phyloP scores from a whole-genome alignment of 441 rosid species.

The Jatropha multifida region DNA sequence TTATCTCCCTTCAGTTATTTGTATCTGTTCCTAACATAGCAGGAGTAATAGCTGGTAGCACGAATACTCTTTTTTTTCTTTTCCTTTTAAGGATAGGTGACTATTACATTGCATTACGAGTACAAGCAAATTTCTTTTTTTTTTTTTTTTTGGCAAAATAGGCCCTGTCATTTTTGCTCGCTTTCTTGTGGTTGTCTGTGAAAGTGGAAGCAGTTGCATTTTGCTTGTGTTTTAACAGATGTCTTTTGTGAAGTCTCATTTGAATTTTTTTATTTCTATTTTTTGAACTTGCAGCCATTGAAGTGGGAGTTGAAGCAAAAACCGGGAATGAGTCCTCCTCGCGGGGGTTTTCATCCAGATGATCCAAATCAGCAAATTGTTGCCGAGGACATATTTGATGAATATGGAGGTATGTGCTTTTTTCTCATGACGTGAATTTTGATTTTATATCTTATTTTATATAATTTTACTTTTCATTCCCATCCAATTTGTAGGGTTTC shows the following conservation, averaged over 20 bases:
- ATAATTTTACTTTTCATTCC: constrained; percentile 11
- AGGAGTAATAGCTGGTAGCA: not conserved
- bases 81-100: not conserved
- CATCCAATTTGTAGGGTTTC: constrained; percentile 62
- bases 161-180: constrained; percentile 2
- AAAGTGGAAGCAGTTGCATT: constrained; percentile 9
- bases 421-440: constrained; percentile 4
- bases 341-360: constrained; percentile 84
- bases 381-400: constrained; percentile 94
- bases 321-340: constrained; percentile 96
- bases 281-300: constrained; percentile 52
- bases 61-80: not conserved
- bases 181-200: not conserved
- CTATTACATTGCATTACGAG: not conserved
- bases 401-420: constrained; percentile 72
- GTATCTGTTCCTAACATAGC: not conserved
- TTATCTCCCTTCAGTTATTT: not conserved
- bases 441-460: not conserved
- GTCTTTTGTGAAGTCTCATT: not conserved
- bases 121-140: not conserved
- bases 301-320: constrained; percentile 98
- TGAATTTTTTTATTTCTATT: constrained; percentile 1
- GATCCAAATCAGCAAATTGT: constrained; percentile 98
- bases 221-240: constrained; percentile 6
- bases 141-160: not conserved